Evolutionary conservation across 805 yeast genomes (phyloP), one percentile per base, ranked within the genome.

Genomic region (Kuraishia piskuri): DNA sequence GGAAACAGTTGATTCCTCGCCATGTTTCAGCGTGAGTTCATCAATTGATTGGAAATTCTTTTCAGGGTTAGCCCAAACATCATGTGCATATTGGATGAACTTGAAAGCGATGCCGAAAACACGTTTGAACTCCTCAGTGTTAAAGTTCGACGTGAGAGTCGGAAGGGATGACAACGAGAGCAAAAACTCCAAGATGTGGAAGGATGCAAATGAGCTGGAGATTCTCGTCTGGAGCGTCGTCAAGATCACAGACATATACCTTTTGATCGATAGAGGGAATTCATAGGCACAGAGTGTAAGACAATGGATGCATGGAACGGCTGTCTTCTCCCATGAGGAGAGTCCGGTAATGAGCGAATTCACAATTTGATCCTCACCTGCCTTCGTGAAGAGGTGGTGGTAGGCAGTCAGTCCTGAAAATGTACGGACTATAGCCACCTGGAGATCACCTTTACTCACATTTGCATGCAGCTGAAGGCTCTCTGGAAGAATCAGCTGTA

Each of bases 41-140:
- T 31, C 40, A 8, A 31, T 31, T 3, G 40, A 12, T n/a, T 31
- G 40, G 22, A 49, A 3, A 14, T n/a, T 25, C n/a, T 22, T 24
- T 17, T 50, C 56, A 5, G 55, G 52, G 22, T 37, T 25, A 46
- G 50, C 52, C n/a, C 55, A 36, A 46, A 47, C 55, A 58, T 86
- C 90, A 51, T 77, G 73, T 1, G 89, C 80, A 61, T 83, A 84
- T 61, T 87, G 88, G 53, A 89, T 85, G 59, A 83, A 85, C 59
- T 84, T 84, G 70, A 90, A 87, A 1, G 90, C 85, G 63, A 90
- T 86, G 1, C 88, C 96, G 70, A 90, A 88, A 2, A 89, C 88
- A 49, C 90, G 74, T 60, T 83, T 85, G 64, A 77, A 86, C 59
- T 90, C 96, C 50, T 87, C 94, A 20, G 77, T 75, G 2, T 88